Conservation (phyloP, 768 basidiomycete species). For the Mycena pura region DNA sequence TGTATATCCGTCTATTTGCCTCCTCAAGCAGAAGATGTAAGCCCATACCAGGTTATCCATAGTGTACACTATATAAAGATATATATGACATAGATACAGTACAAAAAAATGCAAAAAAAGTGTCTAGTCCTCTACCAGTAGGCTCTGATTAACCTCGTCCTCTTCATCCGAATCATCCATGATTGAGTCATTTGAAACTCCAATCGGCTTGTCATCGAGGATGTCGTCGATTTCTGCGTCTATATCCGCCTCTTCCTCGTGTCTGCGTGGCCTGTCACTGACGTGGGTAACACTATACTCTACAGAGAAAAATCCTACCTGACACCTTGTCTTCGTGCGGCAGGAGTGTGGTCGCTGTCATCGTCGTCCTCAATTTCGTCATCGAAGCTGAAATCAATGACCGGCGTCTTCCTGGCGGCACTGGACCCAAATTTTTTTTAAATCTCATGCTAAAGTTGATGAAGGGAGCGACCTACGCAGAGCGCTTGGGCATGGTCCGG, state of each 20-base stretch:
- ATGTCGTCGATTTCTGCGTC: slow-evolving; percentile 48
- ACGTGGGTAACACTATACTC: slow-evolving; percentile 18
- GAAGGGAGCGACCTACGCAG: slow-evolving; percentile 53
- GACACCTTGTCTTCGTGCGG: slow-evolving; percentile 22
- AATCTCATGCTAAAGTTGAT: background rate
- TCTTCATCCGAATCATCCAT: slow-evolving; percentile 61
- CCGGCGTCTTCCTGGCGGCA: slow-evolving; percentile 45
- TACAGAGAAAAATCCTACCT: slow-evolving; percentile 28
- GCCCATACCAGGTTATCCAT: no score
- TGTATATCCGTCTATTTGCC: no score
- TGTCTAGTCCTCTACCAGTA: slow-evolving; percentile 42
- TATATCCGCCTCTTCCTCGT: slow-evolving; percentile 47
- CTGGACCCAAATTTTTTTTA: slow-evolving; percentile 30
- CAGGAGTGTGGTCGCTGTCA: slow-evolving; percentile 20
- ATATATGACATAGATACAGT: background rate
- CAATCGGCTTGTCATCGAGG: slow-evolving; percentile 38
- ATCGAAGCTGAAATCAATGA: slow-evolving; percentile 48
- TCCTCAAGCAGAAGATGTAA: no score
- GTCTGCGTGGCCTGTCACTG: slow-evolving; percentile 25
- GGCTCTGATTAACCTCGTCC: slow-evolving; percentile 59
- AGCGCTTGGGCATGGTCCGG: slow-evolving; percentile 60
- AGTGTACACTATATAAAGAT: background rate
- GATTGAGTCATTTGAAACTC: slow-evolving; percentile 52
- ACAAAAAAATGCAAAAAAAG: background rate
- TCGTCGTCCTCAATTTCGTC: slow-evolving; percentile 47